Percentiles rank a stretch among this genome's conserved stretches.
Conservation (phyloP, 257 asterid genomes). For the Gentiana macrophylla region DNA sequence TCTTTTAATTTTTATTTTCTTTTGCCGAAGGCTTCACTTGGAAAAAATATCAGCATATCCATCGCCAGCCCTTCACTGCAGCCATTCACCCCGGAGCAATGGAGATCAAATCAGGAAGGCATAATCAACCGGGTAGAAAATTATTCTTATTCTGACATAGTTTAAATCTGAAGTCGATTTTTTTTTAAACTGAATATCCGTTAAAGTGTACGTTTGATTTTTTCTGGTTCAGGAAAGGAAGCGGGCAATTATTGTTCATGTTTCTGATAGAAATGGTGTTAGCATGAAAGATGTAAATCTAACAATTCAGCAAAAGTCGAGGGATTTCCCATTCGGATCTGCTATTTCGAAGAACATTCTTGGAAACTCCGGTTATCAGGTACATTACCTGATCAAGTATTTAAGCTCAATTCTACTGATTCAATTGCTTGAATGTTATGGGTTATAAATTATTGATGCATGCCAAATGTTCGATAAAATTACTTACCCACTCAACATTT, state of each 20-base stretch:
- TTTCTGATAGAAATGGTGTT: conserved; percentile 24
- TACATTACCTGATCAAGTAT: neutral
- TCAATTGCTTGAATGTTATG: neutral
- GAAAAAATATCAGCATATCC: conserved; percentile 10
- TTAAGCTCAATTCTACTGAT: neutral
- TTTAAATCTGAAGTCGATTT: no score
- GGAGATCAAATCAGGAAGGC: conserved; percentile 19
- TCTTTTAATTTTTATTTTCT: neutral
- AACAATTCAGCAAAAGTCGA: conserved; percentile 25
- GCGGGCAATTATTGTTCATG: conserved; percentile 29
- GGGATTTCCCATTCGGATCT: conserved; percentile 45
- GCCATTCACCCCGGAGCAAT: conserved; percentile 24
- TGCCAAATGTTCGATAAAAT: neutral
- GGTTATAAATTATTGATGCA: neutral
- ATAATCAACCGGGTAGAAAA: neutral
- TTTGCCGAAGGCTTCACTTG: conserved; percentile 14
- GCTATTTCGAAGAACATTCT: conserved; percentile 34
- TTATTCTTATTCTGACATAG: neutral
- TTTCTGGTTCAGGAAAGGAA: conserved; percentile 26
- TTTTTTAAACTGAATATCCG: no score
- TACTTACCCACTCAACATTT: neutral
- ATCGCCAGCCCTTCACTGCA: conserved; percentile 25
- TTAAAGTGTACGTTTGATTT: neutral
- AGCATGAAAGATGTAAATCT: conserved; percentile 22
- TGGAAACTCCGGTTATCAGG: conserved; percentile 35